Evolutionary conservation across 805 yeast species (phyloP).

Genomic region (Kluyveromyces wickerhamii): DNA sequence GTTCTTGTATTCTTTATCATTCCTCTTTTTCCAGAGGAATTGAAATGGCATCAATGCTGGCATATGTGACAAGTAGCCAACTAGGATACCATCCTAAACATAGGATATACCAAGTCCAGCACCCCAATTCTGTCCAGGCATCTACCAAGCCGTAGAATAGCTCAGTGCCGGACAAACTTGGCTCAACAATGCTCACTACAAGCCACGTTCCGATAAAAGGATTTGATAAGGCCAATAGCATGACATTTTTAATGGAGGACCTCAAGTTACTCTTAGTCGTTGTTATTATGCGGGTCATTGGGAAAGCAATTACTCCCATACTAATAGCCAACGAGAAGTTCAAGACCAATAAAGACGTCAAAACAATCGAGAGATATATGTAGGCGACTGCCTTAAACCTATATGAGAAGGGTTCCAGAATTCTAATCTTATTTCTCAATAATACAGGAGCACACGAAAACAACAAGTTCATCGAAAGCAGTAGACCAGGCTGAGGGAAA

Average conservation of each 20-base stretch:
- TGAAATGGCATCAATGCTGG: conserved; percentile 11
- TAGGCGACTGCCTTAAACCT: conserved; percentile 40
- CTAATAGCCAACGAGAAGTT: conserved; percentile 76
- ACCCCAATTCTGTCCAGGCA: conserved; percentile 61
- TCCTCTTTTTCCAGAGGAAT: no score
- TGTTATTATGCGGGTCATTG: conserved; percentile 51
- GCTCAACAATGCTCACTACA: conserved; percentile 26
- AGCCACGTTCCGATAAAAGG: conserved; percentile 40
- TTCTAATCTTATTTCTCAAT: conserved; percentile 12
- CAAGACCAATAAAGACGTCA: conserved; percentile 68
- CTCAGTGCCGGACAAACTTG: conserved; percentile 30
- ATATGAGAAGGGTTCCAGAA: conserved; percentile 19
- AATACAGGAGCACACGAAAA: conserved; percentile 17
- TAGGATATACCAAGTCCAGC: conserved; percentile 80
- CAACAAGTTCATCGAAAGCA: conserved; percentile 14
- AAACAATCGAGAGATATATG: conserved; percentile 55
- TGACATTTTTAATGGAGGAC: conserved; percentile 19
- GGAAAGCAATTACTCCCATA: conserved; percentile 65
- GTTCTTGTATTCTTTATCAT: no score
- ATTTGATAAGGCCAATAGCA: conserved; percentile 38
- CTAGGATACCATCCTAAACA: conserved; percentile 75
- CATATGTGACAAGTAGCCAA: conserved; percentile 48
- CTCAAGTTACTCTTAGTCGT: conserved; percentile 8
- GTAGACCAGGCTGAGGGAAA: conserved; percentile 11
- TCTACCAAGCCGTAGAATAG: conserved; percentile 46